Evolutionary conservation across 441 rosid genomes (phyloP).

Genomic region (Adansonia madagascariensis): DNA sequence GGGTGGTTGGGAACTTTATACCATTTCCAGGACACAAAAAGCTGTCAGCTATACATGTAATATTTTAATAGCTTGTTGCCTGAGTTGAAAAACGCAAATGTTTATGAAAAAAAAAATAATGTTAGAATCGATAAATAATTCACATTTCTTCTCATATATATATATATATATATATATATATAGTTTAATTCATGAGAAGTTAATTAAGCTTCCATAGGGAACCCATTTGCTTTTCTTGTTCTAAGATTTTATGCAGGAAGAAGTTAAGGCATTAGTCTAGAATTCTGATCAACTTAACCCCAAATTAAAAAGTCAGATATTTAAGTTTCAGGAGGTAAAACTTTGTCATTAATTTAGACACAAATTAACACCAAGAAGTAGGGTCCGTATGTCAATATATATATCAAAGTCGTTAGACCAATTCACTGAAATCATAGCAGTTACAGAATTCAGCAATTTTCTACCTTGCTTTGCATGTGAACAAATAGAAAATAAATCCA

Average conservation of each 20-base stretch:
- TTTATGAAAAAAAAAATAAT: no score
- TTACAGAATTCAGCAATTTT: not conserved
- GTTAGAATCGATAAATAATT: no score
- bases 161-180: no score
- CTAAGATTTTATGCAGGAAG: not conserved
- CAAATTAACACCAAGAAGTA: not conserved
- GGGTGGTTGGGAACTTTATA: no score
- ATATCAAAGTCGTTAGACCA: constrained; percentile 15
- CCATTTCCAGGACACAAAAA: no score
- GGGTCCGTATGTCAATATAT: no score
- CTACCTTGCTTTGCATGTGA: not conserved
- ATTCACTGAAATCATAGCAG: not conserved
- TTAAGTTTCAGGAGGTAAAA: not conserved
- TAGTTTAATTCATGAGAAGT: not conserved
- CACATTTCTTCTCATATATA: no score
- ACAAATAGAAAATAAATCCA: not conserved
- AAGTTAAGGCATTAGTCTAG: not conserved
- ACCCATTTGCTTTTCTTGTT: not conserved
- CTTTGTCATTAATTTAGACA: not conserved
- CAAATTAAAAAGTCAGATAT: not conserved
- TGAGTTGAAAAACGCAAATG: no score
- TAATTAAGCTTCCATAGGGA: not conserved
- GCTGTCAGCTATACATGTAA: no score
- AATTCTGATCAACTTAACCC: not conserved
- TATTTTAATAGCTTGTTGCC: no score